Conservation (phyloP, 2,329 filamentous ascomycete species). For the Allantophomopsis cytisporea region DNA sequence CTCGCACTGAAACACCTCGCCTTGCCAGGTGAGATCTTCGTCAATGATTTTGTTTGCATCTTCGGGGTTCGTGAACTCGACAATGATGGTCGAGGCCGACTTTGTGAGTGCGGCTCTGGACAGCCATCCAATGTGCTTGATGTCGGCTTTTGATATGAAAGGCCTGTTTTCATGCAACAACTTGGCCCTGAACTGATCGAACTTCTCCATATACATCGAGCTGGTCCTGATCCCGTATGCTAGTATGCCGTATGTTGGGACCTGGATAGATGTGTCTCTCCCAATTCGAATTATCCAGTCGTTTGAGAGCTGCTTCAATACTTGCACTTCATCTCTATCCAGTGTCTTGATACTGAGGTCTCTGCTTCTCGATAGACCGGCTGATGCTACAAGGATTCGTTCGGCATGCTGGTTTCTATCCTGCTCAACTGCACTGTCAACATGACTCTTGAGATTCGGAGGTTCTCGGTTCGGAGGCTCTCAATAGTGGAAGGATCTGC, state of each 20-base stretch:
- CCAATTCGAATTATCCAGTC: slow-evolving; percentile 3
- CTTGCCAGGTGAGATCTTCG: slow-evolving; percentile 4
- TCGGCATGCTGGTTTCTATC: no score
- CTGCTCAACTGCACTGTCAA: no score
- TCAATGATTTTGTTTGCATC: slow-evolving; percentile 6
- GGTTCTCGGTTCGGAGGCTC: no score
- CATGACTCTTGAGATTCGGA: no score
- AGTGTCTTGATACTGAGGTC: no score
- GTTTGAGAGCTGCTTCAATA: no score
- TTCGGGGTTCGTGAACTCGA: slow-evolving; percentile 3
- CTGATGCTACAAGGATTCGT: no score
- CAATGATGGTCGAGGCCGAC: slow-evolving; percentile 3
- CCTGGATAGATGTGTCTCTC: slow-evolving; percentile 2
- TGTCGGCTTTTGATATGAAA: slow-evolving; percentile 3
- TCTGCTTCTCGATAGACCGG: no score
- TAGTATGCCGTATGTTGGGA: slow-evolving; percentile 5
- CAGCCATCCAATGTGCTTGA: slow-evolving; percentile 4
- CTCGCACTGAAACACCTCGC: slow-evolving; percentile 4
- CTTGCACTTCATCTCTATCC: no score
- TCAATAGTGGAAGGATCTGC: no score
- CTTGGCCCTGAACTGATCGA: slow-evolving; percentile 2
- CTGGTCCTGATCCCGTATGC: slow-evolving; percentile 3
- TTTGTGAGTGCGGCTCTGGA: slow-evolving; percentile 1
- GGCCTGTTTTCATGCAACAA: slow-evolving; percentile 3
- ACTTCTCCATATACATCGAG: slow-evolving; percentile 3